A percentile compares a stretch with the other conserved stretches of the same genome.
phyloP scores from a whole-genome alignment of 2,329 filamentous ascomycete species.

The Lithohypha guttulata region DNA sequence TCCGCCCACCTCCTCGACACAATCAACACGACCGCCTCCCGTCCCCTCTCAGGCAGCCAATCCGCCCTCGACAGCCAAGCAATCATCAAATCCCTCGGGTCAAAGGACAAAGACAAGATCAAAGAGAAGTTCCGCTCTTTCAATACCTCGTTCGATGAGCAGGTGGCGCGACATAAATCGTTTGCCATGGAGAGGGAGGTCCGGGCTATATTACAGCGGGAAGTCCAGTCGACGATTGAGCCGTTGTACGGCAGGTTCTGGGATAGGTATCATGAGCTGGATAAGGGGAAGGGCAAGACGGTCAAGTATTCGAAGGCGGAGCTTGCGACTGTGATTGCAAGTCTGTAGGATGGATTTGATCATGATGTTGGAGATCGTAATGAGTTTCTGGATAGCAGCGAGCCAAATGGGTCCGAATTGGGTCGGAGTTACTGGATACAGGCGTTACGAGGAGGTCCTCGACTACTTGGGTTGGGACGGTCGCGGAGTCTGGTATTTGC shows the following conservation, averaged over 20 bases:
- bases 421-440: too few species aligned
- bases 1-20: slow-evolving; percentile 79
- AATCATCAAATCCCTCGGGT: slow-evolving; percentile 70
- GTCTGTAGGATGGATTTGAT: slow-evolving; percentile 24
- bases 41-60: slow-evolving; percentile 55
- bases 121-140: slow-evolving; percentile 93
- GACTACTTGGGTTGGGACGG: neutral
- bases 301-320: slow-evolving; percentile 89
- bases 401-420: too few species aligned
- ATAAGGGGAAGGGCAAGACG: slow-evolving; percentile 96
- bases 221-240: slow-evolving; percentile 85
- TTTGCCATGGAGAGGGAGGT: slow-evolving; percentile 90
- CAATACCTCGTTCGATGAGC: slow-evolving; percentile 80
- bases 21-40: slow-evolving; percentile 66
- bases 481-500: neutral
- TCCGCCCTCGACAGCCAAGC: slow-evolving; percentile 59
- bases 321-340: slow-evolving; percentile 53
- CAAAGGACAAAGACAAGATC: slow-evolving; percentile 90
- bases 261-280: slow-evolving; percentile 93
- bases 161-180: slow-evolving; percentile 69
- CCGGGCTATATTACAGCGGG: slow-evolving; percentile 63
- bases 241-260: slow-evolving; percentile 91
- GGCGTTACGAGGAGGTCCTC: neutral
- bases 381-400: neutral
- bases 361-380: neutral